A percentile compares a stretch with the other conserved stretches of the same genome.
Conservation (phyloP, 306 rosid genomes). For the Cucurbita moschata region DNA sequence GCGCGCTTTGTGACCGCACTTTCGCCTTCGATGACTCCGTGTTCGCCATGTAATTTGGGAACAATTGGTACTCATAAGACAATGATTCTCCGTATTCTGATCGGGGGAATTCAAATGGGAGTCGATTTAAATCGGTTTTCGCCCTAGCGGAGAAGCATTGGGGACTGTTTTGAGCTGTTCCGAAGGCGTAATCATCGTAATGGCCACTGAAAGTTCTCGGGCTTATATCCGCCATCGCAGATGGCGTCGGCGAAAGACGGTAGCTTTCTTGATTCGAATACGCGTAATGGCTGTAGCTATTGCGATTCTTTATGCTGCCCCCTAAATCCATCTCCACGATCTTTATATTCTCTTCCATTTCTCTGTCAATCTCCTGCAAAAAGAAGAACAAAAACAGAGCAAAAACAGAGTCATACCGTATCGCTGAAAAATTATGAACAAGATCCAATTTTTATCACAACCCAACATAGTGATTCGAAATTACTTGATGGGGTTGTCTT, state of each 20-base stretch:
- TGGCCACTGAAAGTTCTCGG: slow-evolving; percentile 62
- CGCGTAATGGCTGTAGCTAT: slow-evolving; percentile 15
- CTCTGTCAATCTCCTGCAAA: slow-evolving; percentile 46
- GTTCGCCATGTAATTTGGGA: slow-evolving; percentile 89
- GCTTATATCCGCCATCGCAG: slow-evolving; percentile 44
- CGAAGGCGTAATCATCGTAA: slow-evolving; percentile 47
- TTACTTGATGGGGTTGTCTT: slow-evolving; percentile 42
- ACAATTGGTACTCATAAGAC: slow-evolving; percentile 49
- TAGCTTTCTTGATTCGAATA: slow-evolving; percentile 20
- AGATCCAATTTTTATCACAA: background rate
- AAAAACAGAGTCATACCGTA: background rate
- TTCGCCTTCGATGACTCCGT: slow-evolving; percentile 84
- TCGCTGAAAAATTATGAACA: background rate
- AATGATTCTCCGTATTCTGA: slow-evolving; percentile 41
- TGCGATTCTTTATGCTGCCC: slow-evolving; percentile 31
- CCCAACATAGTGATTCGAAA: background rate
- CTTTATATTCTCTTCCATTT: slow-evolving; percentile 70
- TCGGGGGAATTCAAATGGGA: slow-evolving; percentile 45
- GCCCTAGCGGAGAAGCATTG: slow-evolving; percentile 45
- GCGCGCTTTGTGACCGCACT: slow-evolving; percentile 79
- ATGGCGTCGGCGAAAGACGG: slow-evolving; percentile 53
- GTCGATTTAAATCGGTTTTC: slow-evolving; percentile 29
- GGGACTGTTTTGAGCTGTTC: slow-evolving; percentile 62
- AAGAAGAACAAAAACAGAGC: background rate
- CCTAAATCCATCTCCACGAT: slow-evolving; percentile 78